Base-by-base conservation (phyloP, 805 yeast genomes). In the Torulaspora gathmanii region DNA sequence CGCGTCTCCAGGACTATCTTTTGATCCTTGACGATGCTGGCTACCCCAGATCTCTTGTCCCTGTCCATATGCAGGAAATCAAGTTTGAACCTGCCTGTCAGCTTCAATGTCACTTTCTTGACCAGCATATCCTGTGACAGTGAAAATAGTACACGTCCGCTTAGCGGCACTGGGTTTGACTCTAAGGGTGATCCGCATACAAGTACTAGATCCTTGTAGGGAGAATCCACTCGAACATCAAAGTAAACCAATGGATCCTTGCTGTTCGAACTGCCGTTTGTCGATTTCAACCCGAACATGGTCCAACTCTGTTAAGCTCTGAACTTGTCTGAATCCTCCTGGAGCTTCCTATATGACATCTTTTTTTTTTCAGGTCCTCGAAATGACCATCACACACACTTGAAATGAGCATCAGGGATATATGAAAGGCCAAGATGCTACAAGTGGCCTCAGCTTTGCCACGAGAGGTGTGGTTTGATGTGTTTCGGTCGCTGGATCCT, bases 131-230 rank as follows among this genome's bases (percentile, higher is more conserved):
- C 81, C 40, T 87, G 95, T 10, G 76, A 74, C 2, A 86, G 73
- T 0, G 88, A 75, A 33, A 91, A 67, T 0, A 83, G 85, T 15
- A 91, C 74, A 25, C 77, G 78, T 1, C 98, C 99, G 0, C 80
- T 65, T 29, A 93, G 65, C n/a, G 82, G 71, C 1, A 77, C 82
- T 1, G 95, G 80, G 0, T 86, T 77, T 0, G 95, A 87, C 45
- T 85, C 93, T 36, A 76, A 73, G 16, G 82, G 83, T 1, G 83
- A 66, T 3, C 96, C 97, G 46, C 85, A 78, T 26, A 93, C 69
- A 1, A 91, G 72, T 2, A 90, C 65, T 15, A 89, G 82, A 62
- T 90, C 89, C 38, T 69, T 64, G 46, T 68, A 68, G 0, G 69
- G 63, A 1, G 73, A 60, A 35, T 65, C 64, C 9, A 71, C 40